A percentile compares a stretch with the other conserved stretches of the same genome.
Evolutionary conservation across 768 basidiomycete species (phyloP).

Genomic region (Dacryopinax primogenitus): DNA sequence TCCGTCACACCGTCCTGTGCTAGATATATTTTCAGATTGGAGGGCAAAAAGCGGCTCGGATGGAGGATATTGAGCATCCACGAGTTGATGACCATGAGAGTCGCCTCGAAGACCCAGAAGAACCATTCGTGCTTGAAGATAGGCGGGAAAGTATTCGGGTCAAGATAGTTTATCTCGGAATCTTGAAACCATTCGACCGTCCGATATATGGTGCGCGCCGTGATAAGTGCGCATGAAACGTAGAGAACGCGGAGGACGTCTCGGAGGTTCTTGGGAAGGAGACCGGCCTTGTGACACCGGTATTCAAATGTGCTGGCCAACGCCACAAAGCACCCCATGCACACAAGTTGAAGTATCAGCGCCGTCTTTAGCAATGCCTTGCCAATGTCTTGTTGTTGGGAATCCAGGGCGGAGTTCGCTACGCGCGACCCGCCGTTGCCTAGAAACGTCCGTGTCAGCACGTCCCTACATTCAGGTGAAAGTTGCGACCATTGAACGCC

Average conservation of each 20-base stretch:
- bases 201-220: not conserved
- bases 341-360: not conserved
- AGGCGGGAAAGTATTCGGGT: not conserved
- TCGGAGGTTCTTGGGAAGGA: not conserved
- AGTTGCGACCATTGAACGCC: not conserved
- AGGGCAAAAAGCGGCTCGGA: not conserved
- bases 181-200: not conserved
- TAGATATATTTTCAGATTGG: not conserved
- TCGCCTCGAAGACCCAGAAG: conserved; percentile 7
- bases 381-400: not conserved
- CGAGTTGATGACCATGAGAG: not conserved
- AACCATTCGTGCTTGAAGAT: not conserved
- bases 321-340: not conserved
- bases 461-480: not conserved
- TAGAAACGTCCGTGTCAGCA: too few species aligned
- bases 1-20: not conserved
- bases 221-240: not conserved
- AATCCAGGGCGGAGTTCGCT: not conserved
- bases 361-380: not conserved
- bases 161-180: not conserved
- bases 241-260: not conserved
- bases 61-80: conserved; percentile 1
- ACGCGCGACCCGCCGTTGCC: not conserved
- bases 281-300: not conserved
- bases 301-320: not conserved